These are phyloP conservation scores for Solanum sparsipilum DNA, from an alignment of 257 asterid genomes.

Conservation along the genomic window DNA sequence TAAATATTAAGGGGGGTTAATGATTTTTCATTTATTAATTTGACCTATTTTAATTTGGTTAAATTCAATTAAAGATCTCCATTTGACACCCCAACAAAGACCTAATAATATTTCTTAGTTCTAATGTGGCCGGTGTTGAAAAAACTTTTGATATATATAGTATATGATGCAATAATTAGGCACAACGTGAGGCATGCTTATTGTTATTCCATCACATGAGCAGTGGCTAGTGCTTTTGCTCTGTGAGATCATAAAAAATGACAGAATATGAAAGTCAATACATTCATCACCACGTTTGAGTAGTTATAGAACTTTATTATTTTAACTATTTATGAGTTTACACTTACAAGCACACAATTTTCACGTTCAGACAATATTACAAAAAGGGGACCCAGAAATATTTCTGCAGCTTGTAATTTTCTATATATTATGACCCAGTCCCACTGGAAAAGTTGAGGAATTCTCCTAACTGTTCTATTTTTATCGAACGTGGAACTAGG, in stretches of 20 bases:
- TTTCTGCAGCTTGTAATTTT: neutral
- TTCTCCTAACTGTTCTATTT: neutral
- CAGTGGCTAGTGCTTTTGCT: neutral
- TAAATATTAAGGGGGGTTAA: neutral
- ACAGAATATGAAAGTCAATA: neutral
- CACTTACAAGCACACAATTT: neutral
- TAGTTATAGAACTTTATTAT: neutral
- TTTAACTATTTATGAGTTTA: neutral
- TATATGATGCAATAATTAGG: neutral
- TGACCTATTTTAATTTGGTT: accelerated
- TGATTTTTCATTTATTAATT: neutral
- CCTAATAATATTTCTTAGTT: neutral
- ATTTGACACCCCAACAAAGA: neutral
- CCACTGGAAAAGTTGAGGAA: neutral
- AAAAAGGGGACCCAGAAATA: neutral
- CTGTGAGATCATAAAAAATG: neutral
- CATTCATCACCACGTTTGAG: neutral
- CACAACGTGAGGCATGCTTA: neutral
- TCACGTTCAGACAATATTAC: neutral
- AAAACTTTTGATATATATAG: neutral
- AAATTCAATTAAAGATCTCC: neutral
- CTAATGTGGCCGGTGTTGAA: neutral
- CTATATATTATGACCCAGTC: neutral
- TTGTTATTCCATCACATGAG: neutral
- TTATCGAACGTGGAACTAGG: neutral